phyloP scores from a whole-genome alignment of 2,329 filamentous ascomycete genomes.

The Ceratocystis destructans region DNA sequence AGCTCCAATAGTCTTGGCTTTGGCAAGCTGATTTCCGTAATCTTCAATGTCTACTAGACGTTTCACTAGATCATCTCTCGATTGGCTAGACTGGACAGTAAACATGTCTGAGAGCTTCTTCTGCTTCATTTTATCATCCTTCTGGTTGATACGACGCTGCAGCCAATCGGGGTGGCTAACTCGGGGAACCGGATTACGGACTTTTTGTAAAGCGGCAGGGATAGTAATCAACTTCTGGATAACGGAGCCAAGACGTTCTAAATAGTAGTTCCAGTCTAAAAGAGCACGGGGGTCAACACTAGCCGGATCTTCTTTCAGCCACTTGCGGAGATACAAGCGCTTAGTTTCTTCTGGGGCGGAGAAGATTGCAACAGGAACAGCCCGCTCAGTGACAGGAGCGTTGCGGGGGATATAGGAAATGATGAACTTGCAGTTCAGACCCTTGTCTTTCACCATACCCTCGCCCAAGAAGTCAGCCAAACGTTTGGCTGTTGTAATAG shows the following conservation, averaged over 20 bases:
- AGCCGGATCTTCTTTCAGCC: constrained; percentile 82
- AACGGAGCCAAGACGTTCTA: constrained; percentile 87
- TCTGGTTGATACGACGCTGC: constrained; percentile 80
- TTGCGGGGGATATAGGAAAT: constrained; percentile 78
- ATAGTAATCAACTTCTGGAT: constrained; percentile 99
- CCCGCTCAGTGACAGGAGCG: constrained; percentile 86
- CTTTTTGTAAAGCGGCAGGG: constrained; percentile 85
- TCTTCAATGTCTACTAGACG: constrained; percentile 64
- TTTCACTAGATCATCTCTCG: constrained; percentile 56
- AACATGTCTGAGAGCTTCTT: constrained; percentile 97
- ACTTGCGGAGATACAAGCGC: constrained; percentile 79
- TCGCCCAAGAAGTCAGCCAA: constrained; percentile 92
- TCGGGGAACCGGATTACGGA: constrained; percentile 84
- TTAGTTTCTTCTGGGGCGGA: constrained; percentile 84
- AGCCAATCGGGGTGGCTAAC: constrained; percentile 95
- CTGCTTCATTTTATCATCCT: constrained; percentile 96
- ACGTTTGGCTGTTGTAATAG: constrained; percentile 94
- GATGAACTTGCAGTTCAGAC: constrained; percentile 98
- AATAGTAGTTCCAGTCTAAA: constrained; percentile 95
- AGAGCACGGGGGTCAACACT: constrained; percentile 83
- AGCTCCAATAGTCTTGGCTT: constrained; percentile 45
- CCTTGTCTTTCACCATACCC: constrained; percentile 99
- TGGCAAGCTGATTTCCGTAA: constrained; percentile 51
- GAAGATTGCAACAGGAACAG: constrained; percentile 91
- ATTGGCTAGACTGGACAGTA: constrained; percentile 46